Evolutionary conservation across 2,329 filamentous ascomycete species (phyloP).

Genomic region (Apiospora arundinis): DNA sequence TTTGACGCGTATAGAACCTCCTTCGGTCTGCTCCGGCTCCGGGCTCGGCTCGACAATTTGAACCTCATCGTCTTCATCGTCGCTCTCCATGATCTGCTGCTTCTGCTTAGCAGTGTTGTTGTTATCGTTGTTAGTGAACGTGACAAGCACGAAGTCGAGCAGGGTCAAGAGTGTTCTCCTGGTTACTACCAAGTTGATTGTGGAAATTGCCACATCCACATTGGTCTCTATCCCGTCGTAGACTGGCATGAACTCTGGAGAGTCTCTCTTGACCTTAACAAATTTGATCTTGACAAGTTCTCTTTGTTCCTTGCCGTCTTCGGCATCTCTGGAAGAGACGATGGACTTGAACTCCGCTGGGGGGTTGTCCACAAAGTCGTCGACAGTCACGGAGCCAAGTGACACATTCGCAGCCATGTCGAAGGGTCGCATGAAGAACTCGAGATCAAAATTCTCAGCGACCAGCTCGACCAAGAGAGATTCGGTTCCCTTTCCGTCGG

Average conservation of each 20-base stretch:
- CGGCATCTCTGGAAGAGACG: conserved; percentile 79
- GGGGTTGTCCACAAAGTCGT: conserved; percentile 93
- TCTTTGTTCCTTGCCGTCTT: conserved; percentile 77
- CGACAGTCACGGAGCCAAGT: conserved; percentile 83
- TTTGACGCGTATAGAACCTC: conserved; percentile 89
- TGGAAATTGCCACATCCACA: conserved; percentile 87
- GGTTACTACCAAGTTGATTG: conserved; percentile 95
- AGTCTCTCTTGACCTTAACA: conserved; percentile 84
- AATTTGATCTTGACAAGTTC: conserved; percentile 91
- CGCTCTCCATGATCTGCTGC: conserved; percentile 29
- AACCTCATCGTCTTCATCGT: conserved; percentile 45
- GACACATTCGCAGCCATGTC: conserved; percentile 95
- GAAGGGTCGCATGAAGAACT: conserved; percentile 86
- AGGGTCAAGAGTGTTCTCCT: conserved; percentile 90
- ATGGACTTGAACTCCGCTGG: conserved; percentile 95
- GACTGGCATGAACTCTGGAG: conserved; percentile 89
- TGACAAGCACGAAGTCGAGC: conserved; percentile 91
- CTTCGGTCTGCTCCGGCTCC: conserved; percentile 48
- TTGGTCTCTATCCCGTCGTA: conserved; percentile 96
- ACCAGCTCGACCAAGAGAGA: conserved; percentile 87
- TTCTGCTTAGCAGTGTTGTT: conserved; percentile 28
- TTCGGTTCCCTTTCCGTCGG: conserved; percentile 77
- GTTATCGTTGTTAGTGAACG: conserved; percentile 72
- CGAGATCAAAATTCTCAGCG: conserved; percentile 85
- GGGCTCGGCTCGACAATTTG: conserved; percentile 48